These are phyloP conservation scores for Vicia villosa DNA, from an alignment of 306 rosid species.

Conservation along the genomic window DNA sequence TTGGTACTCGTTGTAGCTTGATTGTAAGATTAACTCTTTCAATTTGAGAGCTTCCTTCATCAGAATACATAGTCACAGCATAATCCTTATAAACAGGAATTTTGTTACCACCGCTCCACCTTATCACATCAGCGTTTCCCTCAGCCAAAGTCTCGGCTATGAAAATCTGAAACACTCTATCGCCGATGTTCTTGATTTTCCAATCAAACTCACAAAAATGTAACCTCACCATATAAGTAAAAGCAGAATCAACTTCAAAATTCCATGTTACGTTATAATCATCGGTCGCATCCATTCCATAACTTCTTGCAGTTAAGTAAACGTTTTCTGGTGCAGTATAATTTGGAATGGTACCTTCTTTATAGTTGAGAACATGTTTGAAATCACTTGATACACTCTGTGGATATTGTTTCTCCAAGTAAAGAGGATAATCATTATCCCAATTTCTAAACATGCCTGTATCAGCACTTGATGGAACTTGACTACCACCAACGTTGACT, in stretches of 20 bases:
- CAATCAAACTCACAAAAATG: constrained; percentile 15
- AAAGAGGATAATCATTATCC: neutral
- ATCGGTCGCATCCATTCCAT: neutral
- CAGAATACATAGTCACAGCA: neutral
- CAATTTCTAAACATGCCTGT: constrained; percentile 29
- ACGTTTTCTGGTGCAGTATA: neutral
- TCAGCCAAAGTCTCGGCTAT: constrained; percentile 7
- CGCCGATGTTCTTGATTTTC: fast-evolving
- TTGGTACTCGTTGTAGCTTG: constrained; percentile 14
- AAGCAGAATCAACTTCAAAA: constrained; percentile 19
- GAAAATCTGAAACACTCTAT: constrained; percentile 7
- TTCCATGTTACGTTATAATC: constrained; percentile 21
- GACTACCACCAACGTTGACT: neutral
- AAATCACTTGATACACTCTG: fast-evolving
- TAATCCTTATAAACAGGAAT: constrained; percentile 30
- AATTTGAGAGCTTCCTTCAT: neutral
- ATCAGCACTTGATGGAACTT: neutral
- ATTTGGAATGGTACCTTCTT: neutral
- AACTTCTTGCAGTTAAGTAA: constrained; percentile 2
- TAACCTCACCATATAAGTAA: constrained; percentile 13
- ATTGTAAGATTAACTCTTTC: constrained; percentile 1
- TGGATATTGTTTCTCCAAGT: neutral
- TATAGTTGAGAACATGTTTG: neutral
- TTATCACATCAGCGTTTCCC: neutral
- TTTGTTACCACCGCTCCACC: neutral